Conservation (phyloP, 2,329 filamentous ascomycete species). For the Karstenula rhodostoma region DNA sequence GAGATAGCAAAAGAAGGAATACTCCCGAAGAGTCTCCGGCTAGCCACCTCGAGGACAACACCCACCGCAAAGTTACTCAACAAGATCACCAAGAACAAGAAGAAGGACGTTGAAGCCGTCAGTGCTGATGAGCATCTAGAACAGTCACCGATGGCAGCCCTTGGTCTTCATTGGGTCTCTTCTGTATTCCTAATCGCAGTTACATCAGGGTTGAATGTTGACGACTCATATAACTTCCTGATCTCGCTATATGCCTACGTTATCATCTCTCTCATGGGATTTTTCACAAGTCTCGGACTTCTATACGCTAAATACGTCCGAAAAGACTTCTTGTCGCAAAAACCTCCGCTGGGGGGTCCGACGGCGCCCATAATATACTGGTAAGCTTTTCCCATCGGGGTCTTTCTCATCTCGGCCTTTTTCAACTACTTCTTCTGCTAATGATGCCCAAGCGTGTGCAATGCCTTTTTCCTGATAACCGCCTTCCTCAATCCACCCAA, state of each 20-base stretch:
- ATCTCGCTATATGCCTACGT: constrained; percentile 20
- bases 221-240: constrained; percentile 18
- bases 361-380: constrained; percentile 4
- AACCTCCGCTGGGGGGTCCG: constrained; percentile 6
- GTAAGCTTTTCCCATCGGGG: constrained; percentile 4
- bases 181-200: constrained; percentile 20
- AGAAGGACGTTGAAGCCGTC: background rate
- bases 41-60: constrained; percentile 14
- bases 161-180: constrained; percentile 19
- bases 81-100: background rate
- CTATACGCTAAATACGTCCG: constrained; percentile 12
- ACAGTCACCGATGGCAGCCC: constrained; percentile 20
- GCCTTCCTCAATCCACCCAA: constrained; percentile 5
- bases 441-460: constrained; percentile 1
- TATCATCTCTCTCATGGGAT: constrained; percentile 15
- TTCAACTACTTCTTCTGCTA: background rate
- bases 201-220: constrained; percentile 14
- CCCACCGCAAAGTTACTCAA: constrained; percentile 15
- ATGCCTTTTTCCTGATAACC: constrained; percentile 17
- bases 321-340: constrained; percentile 6
- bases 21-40: constrained; percentile 16
- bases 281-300: constrained; percentile 20
- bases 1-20: constrained; percentile 61
- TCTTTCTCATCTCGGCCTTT: background rate
- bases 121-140: constrained; percentile 12